Base-by-base conservation (phyloP, 805 yeast species). In the Ogataea polymorpha region DNA sequence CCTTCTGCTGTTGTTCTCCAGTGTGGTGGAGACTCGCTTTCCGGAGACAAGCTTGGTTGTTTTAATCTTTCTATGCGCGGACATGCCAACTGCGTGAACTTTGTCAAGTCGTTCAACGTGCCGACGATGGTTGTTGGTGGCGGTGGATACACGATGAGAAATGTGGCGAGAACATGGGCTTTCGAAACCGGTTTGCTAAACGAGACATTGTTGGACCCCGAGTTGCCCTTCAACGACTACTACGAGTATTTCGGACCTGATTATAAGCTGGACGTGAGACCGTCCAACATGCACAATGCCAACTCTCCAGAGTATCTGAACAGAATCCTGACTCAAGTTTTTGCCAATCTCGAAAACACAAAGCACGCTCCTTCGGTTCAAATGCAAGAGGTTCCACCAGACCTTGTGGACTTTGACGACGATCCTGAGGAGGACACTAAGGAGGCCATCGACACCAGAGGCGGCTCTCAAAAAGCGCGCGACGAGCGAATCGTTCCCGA, bases 201-300 rank as follows among this genome's bases (percentile, higher is more conserved):
- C 58, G 83, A 86, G 53, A 86, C 83, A 8, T 68, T 82, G 31
- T 66, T 93, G 53, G 91, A 90, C 26, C 65, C 80, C 17, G 89
- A 83, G 53, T 67, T 81, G 49, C 97, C 97, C 4, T 90, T 88
- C 71, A 90, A 91, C 62, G 98, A 91, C 62, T 91, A 91, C 68
- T 91, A 87, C 67, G 98, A 91, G 66, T 91, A 91, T 68, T 91
- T 85, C 63, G 98, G 97, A 0, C 99, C 99, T 3, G 97, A 91
- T 67, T 91, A 91, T 65, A 83, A 88, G 63, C 74, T 91, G 45
- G 96, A 91, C 59, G 99, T 91, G 36, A 75, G 96, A 50, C 95
- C 96, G 10, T 84, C 95, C 10, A 91, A 91, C 66, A 91, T 91
- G 98, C 86, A 85, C 68, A 91, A 91, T 65, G 96, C 96, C 37